Evolutionary conservation across 2,329 filamentous ascomycete genomes (phyloP).

Genomic region (Talaromyces piceae): DNA sequence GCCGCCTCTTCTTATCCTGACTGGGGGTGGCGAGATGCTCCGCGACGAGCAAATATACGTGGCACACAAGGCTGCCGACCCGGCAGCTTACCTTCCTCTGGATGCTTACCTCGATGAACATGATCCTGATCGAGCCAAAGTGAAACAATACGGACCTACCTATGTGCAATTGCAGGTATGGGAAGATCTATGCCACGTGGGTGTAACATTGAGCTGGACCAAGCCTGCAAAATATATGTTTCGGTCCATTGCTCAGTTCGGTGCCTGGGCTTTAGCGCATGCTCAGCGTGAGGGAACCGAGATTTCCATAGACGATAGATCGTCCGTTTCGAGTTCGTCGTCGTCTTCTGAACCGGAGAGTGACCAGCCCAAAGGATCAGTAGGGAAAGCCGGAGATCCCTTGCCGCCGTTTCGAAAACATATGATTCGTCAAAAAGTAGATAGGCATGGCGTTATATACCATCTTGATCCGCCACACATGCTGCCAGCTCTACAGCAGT

Average conservation of each 20-base stretch:
- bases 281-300: conserved; percentile 75
- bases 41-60: conserved; percentile 93
- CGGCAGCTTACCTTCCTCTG: conserved; percentile 64
- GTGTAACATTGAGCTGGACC: conserved; percentile 89
- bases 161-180: conserved; percentile 92
- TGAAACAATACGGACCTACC: conserved; percentile 69
- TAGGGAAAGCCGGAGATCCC: conserved; percentile 81
- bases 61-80: conserved; percentile 89
- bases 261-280: conserved; percentile 79
- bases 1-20: conserved; percentile 77
- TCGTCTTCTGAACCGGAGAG: conserved; percentile 13
- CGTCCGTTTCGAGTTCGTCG: conserved; percentile 54
- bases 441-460: conserved; percentile 66
- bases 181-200: conserved; percentile 91
- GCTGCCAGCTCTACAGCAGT: conserved; percentile 59
- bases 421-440: conserved; percentile 88
- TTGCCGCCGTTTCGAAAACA: conserved; percentile 71
- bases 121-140: conserved; percentile 45
- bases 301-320: conserved; percentile 69
- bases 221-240: conserved; percentile 97
- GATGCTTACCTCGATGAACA: conserved; percentile 56
- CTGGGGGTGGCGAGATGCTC: conserved; percentile 80
- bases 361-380: conserved; percentile 28
- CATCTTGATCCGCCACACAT: conserved; percentile 58
- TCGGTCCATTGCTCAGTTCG: conserved; percentile 83